A percentile compares a stretch with the other conserved stretches of the same genome.
Evolutionary conservation across 2,329 filamentous ascomycete genomes (phyloP).

Genomic region (Anthostomella pinea): DNA sequence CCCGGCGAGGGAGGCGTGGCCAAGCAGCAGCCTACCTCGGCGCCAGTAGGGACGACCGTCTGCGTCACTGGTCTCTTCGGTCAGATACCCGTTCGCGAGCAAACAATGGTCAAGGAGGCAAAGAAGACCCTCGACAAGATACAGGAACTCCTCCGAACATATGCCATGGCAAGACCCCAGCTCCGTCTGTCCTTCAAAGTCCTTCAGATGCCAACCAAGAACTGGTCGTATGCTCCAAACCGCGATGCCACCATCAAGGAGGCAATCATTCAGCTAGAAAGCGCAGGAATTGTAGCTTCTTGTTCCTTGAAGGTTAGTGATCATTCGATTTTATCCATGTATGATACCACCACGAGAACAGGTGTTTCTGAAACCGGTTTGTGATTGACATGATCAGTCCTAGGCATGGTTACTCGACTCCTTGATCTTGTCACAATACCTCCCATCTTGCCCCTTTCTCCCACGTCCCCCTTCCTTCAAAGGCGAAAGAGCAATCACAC

Average conservation of each 20-base stretch:
- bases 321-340: no score
- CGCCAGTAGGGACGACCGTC: conserved; percentile 68
- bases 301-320: conserved; percentile 47
- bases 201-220: conserved; percentile 47
- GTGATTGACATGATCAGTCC: no score
- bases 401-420: no score
- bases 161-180: conserved; percentile 64
- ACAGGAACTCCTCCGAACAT: conserved; percentile 59
- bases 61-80: conserved; percentile 58
- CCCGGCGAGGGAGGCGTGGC: conserved; percentile 40
- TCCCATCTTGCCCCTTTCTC: no score
- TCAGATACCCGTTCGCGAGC: conserved; percentile 60
- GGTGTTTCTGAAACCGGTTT: no score
- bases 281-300: conserved; percentile 51
- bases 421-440: no score
- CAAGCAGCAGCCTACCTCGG: conserved; percentile 39
- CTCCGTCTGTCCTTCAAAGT: conserved; percentile 61
- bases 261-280: conserved; percentile 60
- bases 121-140: conserved; percentile 55
- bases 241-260: conserved; percentile 49
- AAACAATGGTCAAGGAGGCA: conserved; percentile 55
- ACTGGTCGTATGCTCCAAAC: conserved; percentile 63
- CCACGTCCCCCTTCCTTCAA: no score
- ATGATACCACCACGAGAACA: no score
- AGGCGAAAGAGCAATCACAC: no score